Conservation (phyloP, 2,329 filamentous ascomycete species). For the Dactylellina cionopaga region DNA sequence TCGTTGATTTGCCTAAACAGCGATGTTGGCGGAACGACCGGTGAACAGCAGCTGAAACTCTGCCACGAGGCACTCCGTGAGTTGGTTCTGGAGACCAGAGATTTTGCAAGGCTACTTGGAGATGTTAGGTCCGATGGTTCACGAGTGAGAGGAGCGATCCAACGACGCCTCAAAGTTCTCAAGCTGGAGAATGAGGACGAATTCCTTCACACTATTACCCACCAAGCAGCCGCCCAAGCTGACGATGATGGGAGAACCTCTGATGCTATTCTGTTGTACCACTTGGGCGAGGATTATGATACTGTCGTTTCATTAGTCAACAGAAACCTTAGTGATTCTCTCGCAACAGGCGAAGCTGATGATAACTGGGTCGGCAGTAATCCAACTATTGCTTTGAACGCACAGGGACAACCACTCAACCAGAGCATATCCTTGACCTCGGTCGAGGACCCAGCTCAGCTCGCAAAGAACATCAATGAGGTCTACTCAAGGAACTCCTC, state of each 20-base stretch:
- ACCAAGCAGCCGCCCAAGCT: slow-evolving; percentile 89
- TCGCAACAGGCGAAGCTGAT: slow-evolving; percentile 81
- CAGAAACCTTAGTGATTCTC: slow-evolving; percentile 86
- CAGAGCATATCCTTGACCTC: slow-evolving; percentile 70
- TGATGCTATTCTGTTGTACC: slow-evolving; percentile 92
- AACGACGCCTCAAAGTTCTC: slow-evolving; percentile 83
- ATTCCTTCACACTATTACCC: slow-evolving; percentile 89
- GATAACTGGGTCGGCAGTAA: slow-evolving; percentile 79
- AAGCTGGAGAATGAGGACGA: slow-evolving; percentile 80
- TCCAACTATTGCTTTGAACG: slow-evolving; percentile 61
- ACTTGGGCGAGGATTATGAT: slow-evolving; percentile 94
- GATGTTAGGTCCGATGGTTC: slow-evolving; percentile 88
- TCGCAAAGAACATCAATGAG: slow-evolving; percentile 71
- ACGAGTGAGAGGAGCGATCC: slow-evolving; percentile 85
- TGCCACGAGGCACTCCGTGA: slow-evolving; percentile 94
- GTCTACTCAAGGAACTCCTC: slow-evolving; percentile 72
- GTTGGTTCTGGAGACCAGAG: slow-evolving; percentile 92
- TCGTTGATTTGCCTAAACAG: slow-evolving; percentile 89
- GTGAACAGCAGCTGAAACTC: slow-evolving; percentile 78
- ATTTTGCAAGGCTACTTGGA: slow-evolving; percentile 92
- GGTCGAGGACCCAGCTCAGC: slow-evolving; percentile 72
- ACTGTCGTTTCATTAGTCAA: slow-evolving; percentile 91
- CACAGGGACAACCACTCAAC: slow-evolving; percentile 59
- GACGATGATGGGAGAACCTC: slow-evolving; percentile 94
- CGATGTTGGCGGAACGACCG: slow-evolving; percentile 78